phyloP scores from a whole-genome alignment of 1,284 basidiomycete genomes.

The Heliocybe sulcata region DNA sequence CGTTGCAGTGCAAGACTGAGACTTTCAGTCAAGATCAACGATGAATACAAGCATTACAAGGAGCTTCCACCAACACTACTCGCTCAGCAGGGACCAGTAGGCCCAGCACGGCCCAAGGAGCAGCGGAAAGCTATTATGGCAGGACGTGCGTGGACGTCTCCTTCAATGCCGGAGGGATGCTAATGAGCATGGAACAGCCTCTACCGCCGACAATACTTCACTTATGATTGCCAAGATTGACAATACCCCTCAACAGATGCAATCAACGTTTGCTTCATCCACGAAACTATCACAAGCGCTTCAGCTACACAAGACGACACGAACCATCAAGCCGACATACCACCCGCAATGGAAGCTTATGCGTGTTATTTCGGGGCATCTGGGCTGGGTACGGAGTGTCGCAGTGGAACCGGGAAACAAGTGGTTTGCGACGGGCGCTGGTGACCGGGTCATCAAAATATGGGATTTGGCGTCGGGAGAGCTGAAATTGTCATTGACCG shows the following conservation, averaged over 20 bases:
- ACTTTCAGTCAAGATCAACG: slow-evolving; percentile 68
- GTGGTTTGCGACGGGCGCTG: slow-evolving; percentile 98
- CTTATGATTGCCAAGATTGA: slow-evolving; percentile 66
- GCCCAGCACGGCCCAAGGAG: slow-evolving; percentile 65
- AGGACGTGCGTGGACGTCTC: slow-evolving; percentile 36
- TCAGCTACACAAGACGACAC: slow-evolving; percentile 83
- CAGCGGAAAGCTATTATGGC: slow-evolving; percentile 65
- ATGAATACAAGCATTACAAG: slow-evolving; percentile 87
- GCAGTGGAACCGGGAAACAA: slow-evolving; percentile 97
- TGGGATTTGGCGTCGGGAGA: slow-evolving; percentile 98
- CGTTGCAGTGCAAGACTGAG: slow-evolving; percentile 51
- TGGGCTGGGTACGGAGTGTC: slow-evolving; percentile 97
- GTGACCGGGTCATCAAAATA: slow-evolving; percentile 98
- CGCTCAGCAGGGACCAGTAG: slow-evolving; percentile 75
- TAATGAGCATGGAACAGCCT: slow-evolving; percentile 17
- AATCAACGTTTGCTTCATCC: slow-evolving; percentile 59
- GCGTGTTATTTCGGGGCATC: slow-evolving; percentile 95
- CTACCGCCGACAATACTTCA: slow-evolving; percentile 38
- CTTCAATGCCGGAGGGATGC: neutral
- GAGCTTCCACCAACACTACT: slow-evolving; percentile 79
- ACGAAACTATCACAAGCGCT: slow-evolving; percentile 78
- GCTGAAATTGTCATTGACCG: slow-evolving; percentile 91
- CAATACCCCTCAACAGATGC: slow-evolving; percentile 52
- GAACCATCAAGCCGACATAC: slow-evolving; percentile 90
- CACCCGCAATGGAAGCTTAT: slow-evolving; percentile 96